Percentiles rank a stretch among this genome's conserved stretches.
These are phyloP conservation scores for Fraxinus greggii DNA, from an alignment of 305 asterid genomes.

Conservation along the genomic window DNA sequence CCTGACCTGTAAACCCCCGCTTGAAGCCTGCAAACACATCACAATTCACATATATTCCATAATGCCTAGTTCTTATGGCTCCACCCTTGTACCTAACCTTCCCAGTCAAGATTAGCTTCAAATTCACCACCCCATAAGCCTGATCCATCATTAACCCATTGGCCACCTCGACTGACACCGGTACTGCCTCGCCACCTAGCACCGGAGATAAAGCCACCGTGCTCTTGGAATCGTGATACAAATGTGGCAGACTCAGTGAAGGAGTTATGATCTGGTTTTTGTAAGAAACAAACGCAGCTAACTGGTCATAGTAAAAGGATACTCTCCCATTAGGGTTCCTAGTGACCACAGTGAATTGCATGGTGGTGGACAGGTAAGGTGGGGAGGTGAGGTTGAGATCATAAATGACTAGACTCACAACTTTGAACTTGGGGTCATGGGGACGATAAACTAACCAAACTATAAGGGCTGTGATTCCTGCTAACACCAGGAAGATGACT, in stretches of 20 bases:
- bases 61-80: slow-evolving; percentile 28
- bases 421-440: slow-evolving; percentile 48
- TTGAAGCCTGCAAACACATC: slow-evolving; percentile 49
- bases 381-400: slow-evolving; percentile 47
- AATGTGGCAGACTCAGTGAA: slow-evolving; percentile 44
- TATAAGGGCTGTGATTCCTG: slow-evolving; percentile 42
- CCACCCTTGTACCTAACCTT: slow-evolving; percentile 46
- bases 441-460: slow-evolving; percentile 62
- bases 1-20: slow-evolving; percentile 48
- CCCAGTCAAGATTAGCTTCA: slow-evolving; percentile 50
- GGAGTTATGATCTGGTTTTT: slow-evolving; percentile 50
- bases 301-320: slow-evolving; percentile 44
- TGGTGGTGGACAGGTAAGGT: slow-evolving; percentile 43
- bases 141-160: slow-evolving; percentile 45
- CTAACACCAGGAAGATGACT: slow-evolving; percentile 33
- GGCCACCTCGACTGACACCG: slow-evolving; percentile 46
- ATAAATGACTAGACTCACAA: slow-evolving; percentile 49
- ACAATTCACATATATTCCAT: slow-evolving; percentile 45
- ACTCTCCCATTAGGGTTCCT: slow-evolving; percentile 61
- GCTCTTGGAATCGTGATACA: slow-evolving; percentile 47
- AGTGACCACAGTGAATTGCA: slow-evolving; percentile 57
- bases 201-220: slow-evolving; percentile 65
- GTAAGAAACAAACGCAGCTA: slow-evolving; percentile 54
- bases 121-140: slow-evolving; percentile 55
- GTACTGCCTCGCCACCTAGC: slow-evolving; percentile 48